Percentiles rank a stretch among this genome's conserved stretches.
These are phyloP conservation scores for Nicotiana attenuata DNA, from an alignment of 257 asterid species.

Conservation along the genomic window DNA sequence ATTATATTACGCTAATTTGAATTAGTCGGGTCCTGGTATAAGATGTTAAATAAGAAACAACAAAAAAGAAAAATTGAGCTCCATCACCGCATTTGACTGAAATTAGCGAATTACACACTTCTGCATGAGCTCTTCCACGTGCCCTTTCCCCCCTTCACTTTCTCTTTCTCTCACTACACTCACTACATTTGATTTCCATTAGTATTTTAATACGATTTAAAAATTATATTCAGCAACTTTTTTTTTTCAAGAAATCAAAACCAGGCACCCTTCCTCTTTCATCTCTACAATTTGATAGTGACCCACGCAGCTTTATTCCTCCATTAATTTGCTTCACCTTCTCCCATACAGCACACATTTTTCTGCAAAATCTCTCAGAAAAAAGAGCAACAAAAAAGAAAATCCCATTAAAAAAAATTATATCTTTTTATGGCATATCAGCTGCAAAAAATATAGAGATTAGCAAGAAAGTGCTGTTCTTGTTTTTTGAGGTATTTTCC, in stretches of 20 bases:
- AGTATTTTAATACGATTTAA: too few species aligned
- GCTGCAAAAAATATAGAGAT: not conserved
- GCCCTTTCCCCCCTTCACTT: slow-evolving; percentile 11
- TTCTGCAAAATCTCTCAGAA: not conserved
- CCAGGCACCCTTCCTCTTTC: not conserved
- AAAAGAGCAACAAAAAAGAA: not conserved
- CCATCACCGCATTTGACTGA: not conserved
- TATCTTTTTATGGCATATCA: not conserved
- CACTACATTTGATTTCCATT: not conserved
- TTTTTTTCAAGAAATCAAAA: not conserved
- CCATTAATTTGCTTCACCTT: not conserved
- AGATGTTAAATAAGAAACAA: too few species aligned
- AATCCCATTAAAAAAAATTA: not conserved
- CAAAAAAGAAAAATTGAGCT: not conserved
- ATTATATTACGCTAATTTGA: too few species aligned
- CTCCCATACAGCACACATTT: not conserved
- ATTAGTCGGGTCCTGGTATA: too few species aligned
- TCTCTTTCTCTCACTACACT: slow-evolving; percentile 1
- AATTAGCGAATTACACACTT: not conserved
- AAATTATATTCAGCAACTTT: too few species aligned
- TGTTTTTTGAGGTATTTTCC: not conserved
- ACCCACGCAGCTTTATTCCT: not conserved
- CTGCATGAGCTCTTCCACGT: slow-evolving; percentile 26
- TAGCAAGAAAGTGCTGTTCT: not conserved
- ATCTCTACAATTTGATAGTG: slow-evolving; percentile 6